These are phyloP conservation scores for Colletotrichum graminicola DNA, from an alignment of 2,329 filamentous ascomycete genomes.

Conservation along the genomic window DNA sequence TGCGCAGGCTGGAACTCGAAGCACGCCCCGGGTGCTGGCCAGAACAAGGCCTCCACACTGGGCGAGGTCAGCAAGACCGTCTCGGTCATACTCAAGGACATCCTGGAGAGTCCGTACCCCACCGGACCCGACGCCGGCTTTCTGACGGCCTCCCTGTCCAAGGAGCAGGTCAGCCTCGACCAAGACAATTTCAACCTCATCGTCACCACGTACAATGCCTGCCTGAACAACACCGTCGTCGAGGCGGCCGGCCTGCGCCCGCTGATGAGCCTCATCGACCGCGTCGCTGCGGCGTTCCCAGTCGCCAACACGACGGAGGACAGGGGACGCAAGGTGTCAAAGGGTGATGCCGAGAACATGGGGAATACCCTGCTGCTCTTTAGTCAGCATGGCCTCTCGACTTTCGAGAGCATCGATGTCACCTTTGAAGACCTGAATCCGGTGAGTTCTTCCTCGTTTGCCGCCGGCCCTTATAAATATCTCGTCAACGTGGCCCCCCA, in stretches of 20 bases:
- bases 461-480: not conserved
- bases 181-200: conserved; percentile 75
- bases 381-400: conserved; percentile 57
- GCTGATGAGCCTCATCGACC: conserved; percentile 66
- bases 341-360: conserved; percentile 24
- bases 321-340: conserved; percentile 45
- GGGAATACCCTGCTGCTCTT: conserved; percentile 59
- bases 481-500: not conserved
- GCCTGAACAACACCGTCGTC: conserved; percentile 71
- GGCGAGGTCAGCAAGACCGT: conserved; percentile 71
- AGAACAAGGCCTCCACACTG: conserved; percentile 68
- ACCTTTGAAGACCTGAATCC: conserved; percentile 59
- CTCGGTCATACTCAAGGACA: conserved; percentile 68
- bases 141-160: conserved; percentile 42
- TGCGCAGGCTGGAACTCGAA: conserved; percentile 75
- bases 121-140: conserved; percentile 51
- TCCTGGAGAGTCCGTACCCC: conserved; percentile 70
- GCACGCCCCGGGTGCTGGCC: conserved; percentile 74
- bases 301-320: conserved; percentile 45
- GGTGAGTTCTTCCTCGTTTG: conserved; percentile 25
- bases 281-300: conserved; percentile 44
- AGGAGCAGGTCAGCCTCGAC: conserved; percentile 60
- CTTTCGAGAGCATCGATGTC: conserved; percentile 53
- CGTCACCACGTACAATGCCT: conserved; percentile 73
- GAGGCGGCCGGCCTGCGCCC: conserved; percentile 67